Percentiles rank a stretch among this genome's conserved stretches.
phyloP scores from a whole-genome alignment of 345 rosid genomes.

The Bretschneidera sinensis region DNA sequence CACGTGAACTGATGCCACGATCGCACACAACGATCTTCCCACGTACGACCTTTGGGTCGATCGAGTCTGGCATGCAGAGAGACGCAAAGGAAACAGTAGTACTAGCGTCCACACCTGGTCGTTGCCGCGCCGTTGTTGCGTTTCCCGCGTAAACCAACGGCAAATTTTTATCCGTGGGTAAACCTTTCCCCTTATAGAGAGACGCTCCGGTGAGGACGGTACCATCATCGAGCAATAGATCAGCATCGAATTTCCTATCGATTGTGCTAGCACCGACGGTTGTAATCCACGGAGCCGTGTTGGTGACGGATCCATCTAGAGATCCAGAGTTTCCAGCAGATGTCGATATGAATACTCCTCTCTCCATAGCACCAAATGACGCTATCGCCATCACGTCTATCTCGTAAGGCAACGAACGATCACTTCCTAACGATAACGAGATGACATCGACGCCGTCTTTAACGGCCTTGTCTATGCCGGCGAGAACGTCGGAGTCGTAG shows the following conservation, averaged over 20 bases:
- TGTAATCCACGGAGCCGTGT: constrained; percentile 26
- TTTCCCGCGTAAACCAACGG: constrained; percentile 10
- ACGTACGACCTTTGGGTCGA: background rate
- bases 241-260: constrained; percentile 25
- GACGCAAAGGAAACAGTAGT: background rate
- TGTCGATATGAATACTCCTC: constrained; percentile 19
- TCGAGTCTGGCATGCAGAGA: background rate
- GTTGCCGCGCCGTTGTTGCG: background rate
- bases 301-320: background rate
- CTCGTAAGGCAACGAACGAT: background rate
- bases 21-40: constrained; percentile 29
- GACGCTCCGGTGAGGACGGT: constrained; percentile 16
- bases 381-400: constrained; percentile 17
- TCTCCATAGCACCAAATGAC: constrained; percentile 24
- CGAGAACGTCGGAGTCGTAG: constrained; percentile 13
- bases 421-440: constrained; percentile 21
- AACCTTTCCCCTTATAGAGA: too few relatives aligned
- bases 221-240: constrained; percentile 10
- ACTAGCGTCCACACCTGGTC: too few relatives aligned
- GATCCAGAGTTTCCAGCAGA: constrained; percentile 20
- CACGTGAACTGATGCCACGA: background rate
- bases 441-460: constrained; percentile 27
- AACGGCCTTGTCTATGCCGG: constrained; percentile 25
- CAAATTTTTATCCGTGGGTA: background rate
- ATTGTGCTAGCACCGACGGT: constrained; percentile 30